Base-by-base conservation (phyloP, 208 protist species). In the Acanthamoeba castellanii region DNA sequence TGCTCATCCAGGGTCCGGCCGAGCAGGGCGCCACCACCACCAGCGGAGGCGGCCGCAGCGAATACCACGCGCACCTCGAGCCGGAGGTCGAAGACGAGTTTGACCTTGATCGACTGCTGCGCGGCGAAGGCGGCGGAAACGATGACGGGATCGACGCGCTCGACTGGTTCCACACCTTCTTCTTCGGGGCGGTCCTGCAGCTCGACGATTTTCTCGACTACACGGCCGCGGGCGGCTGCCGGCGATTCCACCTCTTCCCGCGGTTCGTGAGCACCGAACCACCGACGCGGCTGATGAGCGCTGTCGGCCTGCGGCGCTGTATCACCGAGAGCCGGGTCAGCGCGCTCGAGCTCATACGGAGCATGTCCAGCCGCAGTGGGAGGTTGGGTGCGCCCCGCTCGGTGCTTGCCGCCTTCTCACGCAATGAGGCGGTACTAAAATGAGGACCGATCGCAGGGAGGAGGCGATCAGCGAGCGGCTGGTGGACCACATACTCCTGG, bases 81-180 rank as follows among this genome's bases (percentile, higher is more conserved):
- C 72, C 32, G 16, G 72, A 81, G 70, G 25, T 0, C 70, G 70
- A 45, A 1, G 27, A 20, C 59, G 27, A 16, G 20, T 42, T 52
- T n/a, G 32, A 52, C 14, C 14, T 14, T 37, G 18, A 42, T 4
- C 72, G 8, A 9, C 27, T 25, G 13, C 22, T 42, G 37, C 37
- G 37, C 72, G 72, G 34, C 11, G 70, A 47, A 0, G 16, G 16
- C n/a, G 34, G 70, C 32, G 34, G 18, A 57, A 25, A 18, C 14
- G 61, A 34, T 9, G 66, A 72, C n/a, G 66, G 30, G 66, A 30
- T 72, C 66, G 66, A 85, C 0, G 76, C 76, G 47, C 27, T 89
- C 14, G 82, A 89, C 47, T 89, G 82, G 82, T 89, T 89, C 34
- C 82, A 89, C 52, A 20, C 0, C 32, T 89, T 68, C 82, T 66